A percentile compares a stretch with the other conserved stretches of the same genome.
These are phyloP conservation scores for Incumbomyces lentus DNA, from an alignment of 2,329 filamentous ascomycete genomes.

Conservation along the genomic window DNA sequence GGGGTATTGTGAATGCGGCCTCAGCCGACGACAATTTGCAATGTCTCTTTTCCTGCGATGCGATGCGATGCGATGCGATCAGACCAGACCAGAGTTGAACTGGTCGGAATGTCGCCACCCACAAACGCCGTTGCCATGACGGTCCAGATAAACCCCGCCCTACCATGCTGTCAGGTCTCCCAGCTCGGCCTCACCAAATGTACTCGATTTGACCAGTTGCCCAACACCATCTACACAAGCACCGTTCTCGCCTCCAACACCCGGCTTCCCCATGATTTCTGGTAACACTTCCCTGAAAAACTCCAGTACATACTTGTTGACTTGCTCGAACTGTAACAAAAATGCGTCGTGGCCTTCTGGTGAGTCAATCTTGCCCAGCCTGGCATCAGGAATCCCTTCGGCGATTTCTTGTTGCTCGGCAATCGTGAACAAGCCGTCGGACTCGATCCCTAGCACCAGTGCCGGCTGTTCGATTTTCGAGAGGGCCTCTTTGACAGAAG, in stretches of 20 bases:
- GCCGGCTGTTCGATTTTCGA: conserved; percentile 77
- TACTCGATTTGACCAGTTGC: conserved; percentile 70
- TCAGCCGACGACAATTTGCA: conserved; percentile 17
- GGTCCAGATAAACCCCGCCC: background rate
- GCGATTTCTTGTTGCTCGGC: conserved; percentile 92
- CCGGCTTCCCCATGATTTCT: conserved; percentile 69
- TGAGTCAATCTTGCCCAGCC: conserved; percentile 78
- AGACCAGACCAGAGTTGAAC: conserved; percentile 18
- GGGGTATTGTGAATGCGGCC: conserved; percentile 19
- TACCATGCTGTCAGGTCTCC: conserved; percentile 53
- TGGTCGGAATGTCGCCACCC: conserved; percentile 8
- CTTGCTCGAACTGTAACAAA: conserved; percentile 91
- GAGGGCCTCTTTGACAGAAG: conserved; percentile 59
- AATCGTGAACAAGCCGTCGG: conserved; percentile 91
- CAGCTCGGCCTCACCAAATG: conserved; percentile 90
- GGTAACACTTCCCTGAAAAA: conserved; percentile 77
- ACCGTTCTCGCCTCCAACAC: conserved; percentile 29
- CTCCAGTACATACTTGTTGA: conserved; percentile 73
- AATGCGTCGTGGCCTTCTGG: conserved; percentile 96
- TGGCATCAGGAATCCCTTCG: conserved; percentile 63
- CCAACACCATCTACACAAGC: conserved; percentile 45
- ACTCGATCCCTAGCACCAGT: conserved; percentile 86
- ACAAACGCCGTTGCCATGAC: background rate
- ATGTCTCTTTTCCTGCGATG: conserved; percentile 5
- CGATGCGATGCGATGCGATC: background rate